Percentiles rank a stretch among this genome's conserved stretches.
phyloP scores from a whole-genome alignment of 371 early-diverging fungal species.

The Batkoa obscura region DNA sequence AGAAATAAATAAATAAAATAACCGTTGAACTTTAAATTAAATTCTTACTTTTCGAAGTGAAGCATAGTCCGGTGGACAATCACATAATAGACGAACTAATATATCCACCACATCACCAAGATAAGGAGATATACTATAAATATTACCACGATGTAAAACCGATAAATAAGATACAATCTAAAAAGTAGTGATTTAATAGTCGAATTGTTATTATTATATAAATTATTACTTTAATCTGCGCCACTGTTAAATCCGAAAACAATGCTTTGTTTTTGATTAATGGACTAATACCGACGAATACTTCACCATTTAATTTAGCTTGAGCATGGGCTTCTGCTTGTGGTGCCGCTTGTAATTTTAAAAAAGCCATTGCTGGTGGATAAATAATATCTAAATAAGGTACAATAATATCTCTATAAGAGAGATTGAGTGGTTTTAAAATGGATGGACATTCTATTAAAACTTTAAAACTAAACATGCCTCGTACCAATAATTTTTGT shows the following conservation, averaged over 20 bases:
- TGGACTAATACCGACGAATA: conserved; percentile 66
- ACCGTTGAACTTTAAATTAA: not conserved
- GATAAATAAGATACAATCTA: conserved; percentile 92
- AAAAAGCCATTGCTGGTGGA: conserved; percentile 6
- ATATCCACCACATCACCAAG: conserved; percentile 70
- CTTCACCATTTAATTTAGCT: conserved; percentile 39
- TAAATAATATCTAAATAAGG: not conserved
- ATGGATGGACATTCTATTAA: conserved; percentile 94
- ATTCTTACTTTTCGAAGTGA: conserved; percentile 63
- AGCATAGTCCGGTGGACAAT: conserved; percentile 87
- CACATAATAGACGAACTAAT: conserved; percentile 66
- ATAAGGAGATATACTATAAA: conserved; percentile 41
- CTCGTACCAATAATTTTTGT: conserved; percentile 41
- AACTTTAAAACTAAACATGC: conserved; percentile 84
- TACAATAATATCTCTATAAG: conserved; percentile 10
- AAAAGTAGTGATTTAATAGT: not conserved
- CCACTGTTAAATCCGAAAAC: conserved; percentile 66
- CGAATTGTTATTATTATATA: too few relatives aligned
- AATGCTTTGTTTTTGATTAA: conserved; percentile 45
- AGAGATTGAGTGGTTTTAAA: conserved; percentile 27
- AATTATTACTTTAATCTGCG: conserved; percentile 63
- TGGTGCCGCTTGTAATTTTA: conserved; percentile 53
- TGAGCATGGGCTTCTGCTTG: conserved; percentile 52
- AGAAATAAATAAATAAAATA: not conserved
- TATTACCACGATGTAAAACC: conserved; percentile 71